A percentile compares a stretch with the other conserved stretches of the same genome.
phyloP scores from a whole-genome alignment of 75 land plant genomes.

The Chamaecyparis obtusa region DNA sequence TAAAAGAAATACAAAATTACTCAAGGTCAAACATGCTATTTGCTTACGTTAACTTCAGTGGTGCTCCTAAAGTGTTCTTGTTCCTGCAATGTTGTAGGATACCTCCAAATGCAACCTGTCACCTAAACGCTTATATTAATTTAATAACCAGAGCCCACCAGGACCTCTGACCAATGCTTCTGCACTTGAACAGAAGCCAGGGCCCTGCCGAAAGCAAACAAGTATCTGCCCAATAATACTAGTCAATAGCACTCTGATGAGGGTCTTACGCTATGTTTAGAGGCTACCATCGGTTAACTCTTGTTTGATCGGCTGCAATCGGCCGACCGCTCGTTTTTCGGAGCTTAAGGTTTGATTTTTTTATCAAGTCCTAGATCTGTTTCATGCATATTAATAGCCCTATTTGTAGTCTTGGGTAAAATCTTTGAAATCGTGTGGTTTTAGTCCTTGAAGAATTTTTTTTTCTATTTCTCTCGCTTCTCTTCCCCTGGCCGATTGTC shows the following conservation, averaged over 20 bases:
- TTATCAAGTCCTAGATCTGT: background rate
- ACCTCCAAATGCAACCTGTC: background rate
- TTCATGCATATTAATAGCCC: background rate
- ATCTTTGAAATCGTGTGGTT: background rate
- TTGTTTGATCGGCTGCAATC: background rate
- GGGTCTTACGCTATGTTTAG: background rate
- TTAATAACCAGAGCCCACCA: background rate
- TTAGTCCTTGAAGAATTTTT: background rate
- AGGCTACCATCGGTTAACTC: background rate
- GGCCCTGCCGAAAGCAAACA: background rate
- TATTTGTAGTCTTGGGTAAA: too few relatives aligned
- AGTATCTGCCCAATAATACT: background rate
- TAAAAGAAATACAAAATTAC: too few relatives aligned
- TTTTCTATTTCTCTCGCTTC: background rate
- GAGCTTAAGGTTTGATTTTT: background rate
- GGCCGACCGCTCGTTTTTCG: background rate
- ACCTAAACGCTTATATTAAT: background rate
- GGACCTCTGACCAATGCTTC: background rate
- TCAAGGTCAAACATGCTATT: too few relatives aligned
- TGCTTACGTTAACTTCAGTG: background rate
- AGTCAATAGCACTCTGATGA: background rate
- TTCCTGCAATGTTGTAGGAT: background rate
- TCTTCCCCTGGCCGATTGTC: background rate
- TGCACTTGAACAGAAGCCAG: background rate
- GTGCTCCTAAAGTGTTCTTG: background rate